These are phyloP conservation scores for Juncus inflexus DNA, from an alignment of 176 grass and related monocot species.

Conservation along the genomic window DNA sequence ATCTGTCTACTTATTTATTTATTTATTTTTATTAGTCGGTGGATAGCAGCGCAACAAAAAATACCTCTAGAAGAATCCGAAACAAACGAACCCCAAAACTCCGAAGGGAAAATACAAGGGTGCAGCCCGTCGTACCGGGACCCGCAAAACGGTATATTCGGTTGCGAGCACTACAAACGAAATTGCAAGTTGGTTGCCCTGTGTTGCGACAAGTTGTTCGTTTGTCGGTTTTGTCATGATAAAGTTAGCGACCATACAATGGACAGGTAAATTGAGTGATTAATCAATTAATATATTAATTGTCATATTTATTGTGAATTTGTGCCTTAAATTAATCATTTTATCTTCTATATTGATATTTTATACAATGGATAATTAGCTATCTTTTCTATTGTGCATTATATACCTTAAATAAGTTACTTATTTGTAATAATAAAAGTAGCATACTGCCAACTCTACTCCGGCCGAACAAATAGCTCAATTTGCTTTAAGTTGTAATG, in stretches of 20 bases:
- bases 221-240: constrained; percentile 99
- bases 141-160: constrained; percentile 62
- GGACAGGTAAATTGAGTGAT: constrained; percentile 64
- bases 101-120: constrained; percentile 48
- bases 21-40: constrained; percentile 50
- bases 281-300: constrained; percentile 18
- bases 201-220: constrained; percentile 91
- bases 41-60: constrained; percentile 99
- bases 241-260: constrained; percentile 97
- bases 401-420: too few relatives aligned
- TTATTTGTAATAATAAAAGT: too few relatives aligned
- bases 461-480: too few relatives aligned
- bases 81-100: constrained; percentile 17
- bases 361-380: too few relatives aligned
- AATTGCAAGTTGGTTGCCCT: constrained; percentile 91
- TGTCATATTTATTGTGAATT: too few relatives aligned
- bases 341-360: too few relatives aligned
- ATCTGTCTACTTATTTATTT: background rate
- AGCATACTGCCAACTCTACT: too few relatives aligned
- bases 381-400: too few relatives aligned
- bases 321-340: too few relatives aligned
- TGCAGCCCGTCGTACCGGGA: constrained; percentile 76
- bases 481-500: too few relatives aligned
- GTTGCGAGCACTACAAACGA: constrained; percentile 98
- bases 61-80: constrained; percentile 53